phyloP scores from a whole-genome alignment of 2,329 filamentous ascomycete genomes.

The Volutella citrinella region DNA sequence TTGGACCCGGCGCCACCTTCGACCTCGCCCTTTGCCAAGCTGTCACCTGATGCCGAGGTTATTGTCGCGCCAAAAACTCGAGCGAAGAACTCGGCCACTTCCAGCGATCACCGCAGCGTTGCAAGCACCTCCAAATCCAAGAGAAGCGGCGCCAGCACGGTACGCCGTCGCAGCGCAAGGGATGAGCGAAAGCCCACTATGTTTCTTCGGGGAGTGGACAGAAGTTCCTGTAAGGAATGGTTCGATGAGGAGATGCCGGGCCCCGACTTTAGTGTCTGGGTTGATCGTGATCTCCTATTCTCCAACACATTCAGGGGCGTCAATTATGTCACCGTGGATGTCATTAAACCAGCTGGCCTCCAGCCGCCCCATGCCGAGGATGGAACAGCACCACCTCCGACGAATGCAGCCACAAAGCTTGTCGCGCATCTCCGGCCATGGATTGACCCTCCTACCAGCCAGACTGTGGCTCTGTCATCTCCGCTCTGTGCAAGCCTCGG shows the following conservation, averaged over 20 bases:
- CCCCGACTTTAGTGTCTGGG: conserved; percentile 71
- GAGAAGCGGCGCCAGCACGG: conserved; percentile 72
- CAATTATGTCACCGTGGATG: conserved; percentile 76
- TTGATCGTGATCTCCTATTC: conserved; percentile 74
- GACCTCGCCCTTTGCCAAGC: conserved; percentile 79
- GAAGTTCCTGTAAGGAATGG: conserved; percentile 66
- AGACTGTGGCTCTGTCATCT: conserved; percentile 76
- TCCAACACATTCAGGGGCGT: conserved; percentile 72
- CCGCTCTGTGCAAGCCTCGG: conserved; percentile 72
- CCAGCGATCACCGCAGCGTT: conserved; percentile 76
- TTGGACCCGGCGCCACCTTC: conserved; percentile 71
- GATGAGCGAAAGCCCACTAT: conserved; percentile 67
- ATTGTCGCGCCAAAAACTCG: conserved; percentile 94
- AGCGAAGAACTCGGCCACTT: conserved; percentile 62
- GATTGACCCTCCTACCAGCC: conserved; percentile 82
- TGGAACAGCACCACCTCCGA: conserved; percentile 55
- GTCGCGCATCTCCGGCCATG: conserved; percentile 74
- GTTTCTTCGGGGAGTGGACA: conserved; percentile 79
- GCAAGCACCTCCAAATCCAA: conserved; percentile 77
- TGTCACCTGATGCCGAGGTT: conserved; percentile 90
- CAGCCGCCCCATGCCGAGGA: conserved; percentile 68
- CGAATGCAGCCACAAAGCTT: conserved; percentile 50
- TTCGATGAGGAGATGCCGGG: conserved; percentile 67
- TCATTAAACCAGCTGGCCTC: conserved; percentile 79
- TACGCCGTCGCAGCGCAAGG: conserved; percentile 52